Conservation (phyloP, 306 rosid genomes). For the Elaeagnus macrophylla region DNA sequence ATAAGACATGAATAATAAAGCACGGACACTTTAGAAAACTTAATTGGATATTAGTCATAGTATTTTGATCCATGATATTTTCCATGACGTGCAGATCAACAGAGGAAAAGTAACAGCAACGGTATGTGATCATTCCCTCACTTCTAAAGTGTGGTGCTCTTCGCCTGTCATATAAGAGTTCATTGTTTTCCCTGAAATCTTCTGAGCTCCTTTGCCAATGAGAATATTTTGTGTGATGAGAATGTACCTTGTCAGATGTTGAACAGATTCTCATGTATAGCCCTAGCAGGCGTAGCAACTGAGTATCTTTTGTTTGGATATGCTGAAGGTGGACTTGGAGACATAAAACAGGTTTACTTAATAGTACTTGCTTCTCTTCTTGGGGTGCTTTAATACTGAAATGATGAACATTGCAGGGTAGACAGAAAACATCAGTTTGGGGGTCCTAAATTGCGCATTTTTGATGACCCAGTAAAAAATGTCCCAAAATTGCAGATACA, state of each 20-base stretch:
- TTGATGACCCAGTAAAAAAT: no score
- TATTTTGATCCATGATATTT: conserved; percentile 14
- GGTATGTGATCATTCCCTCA: conserved; percentile 33
- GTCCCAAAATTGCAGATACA: no score
- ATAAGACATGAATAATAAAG: no score
- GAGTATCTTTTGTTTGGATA: conserved; percentile 77
- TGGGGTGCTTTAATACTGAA: no score
- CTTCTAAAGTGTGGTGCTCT: conserved; percentile 14
- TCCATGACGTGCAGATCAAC: conserved; percentile 46
- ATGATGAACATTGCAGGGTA: no score
- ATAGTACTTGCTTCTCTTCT: conserved; percentile 14
- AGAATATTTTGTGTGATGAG: conserved; percentile 13
- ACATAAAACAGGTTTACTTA: conserved; percentile 68
- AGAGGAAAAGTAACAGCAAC: conserved; percentile 73
- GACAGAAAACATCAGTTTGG: no score
- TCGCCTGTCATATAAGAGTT: background rate
- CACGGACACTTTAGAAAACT: background rate
- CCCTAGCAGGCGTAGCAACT: conserved; percentile 81
- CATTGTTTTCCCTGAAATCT: background rate
- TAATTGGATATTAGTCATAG: background rate
- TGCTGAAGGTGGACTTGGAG: conserved; percentile 92
- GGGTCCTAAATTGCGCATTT: no score
- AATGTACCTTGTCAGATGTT: conserved; percentile 45
- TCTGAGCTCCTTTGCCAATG: conserved; percentile 11
- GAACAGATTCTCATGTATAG: conserved; percentile 85